Base-by-base conservation (phyloP, 805 yeast genomes). In the Metschnikowia cubensis region DNA sequence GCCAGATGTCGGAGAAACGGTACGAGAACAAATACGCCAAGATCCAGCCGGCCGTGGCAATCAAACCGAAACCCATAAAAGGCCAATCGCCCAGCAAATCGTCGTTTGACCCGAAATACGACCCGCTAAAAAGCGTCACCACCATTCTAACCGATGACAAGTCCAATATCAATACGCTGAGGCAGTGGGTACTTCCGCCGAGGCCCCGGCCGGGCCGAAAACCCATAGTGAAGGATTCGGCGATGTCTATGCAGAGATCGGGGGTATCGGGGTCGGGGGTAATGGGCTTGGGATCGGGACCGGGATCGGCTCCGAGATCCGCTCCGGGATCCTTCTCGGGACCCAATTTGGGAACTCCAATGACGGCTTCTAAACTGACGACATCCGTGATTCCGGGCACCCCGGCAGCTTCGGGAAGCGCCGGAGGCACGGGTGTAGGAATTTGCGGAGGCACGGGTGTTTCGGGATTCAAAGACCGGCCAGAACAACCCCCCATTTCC, bases 101-200 rank as follows among this genome's bases (percentile, higher is more conserved):
- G 2, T 29, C 59, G 2, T 55, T 59, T 45, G 56, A 59, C 54
- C 57, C 56, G 18, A 52, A 53, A 40, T 62, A 51, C 50, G 50
- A 52, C 40, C 55, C 61, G 15, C 34, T 52, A 20, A 48, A 49
- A 25, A 41, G 57, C 4, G 45, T 49, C 15, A 31, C 49, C 5
- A 40, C 32, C 22, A 33, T 32, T 6, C 35, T 32, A 43, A 22
- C 36, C 7, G 42, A 40, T 11, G 54, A 52, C 10, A 55, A 54
- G 14, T 38, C 51, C 15, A 67, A 67, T 45, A 67, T 71, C 45
- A 81, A 76, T 58, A 84, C 92, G 1, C 84, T 90, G 46, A 85
- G 85, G 61, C 83, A 82, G 61, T 89, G 94, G 91, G 90, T 85
- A 6, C 69, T 87, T 31, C 96, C 95, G 2, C 95, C 95, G 10